Evolutionary conservation across 805 yeast genomes (phyloP).

Genomic region (Hanseniaspora meyeri): DNA sequence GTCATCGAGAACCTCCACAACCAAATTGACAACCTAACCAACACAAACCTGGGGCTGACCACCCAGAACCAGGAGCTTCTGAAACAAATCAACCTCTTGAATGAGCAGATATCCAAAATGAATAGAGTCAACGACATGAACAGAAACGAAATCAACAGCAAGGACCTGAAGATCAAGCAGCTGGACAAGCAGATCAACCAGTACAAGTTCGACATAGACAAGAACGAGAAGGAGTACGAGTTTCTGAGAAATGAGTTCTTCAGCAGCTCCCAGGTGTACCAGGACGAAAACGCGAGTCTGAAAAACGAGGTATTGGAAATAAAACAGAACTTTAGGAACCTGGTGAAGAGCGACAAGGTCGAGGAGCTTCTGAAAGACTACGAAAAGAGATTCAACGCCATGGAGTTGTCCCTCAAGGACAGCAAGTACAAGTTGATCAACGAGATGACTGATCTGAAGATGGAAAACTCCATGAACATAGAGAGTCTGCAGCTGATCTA

Average conservation of each 20-base stretch:
- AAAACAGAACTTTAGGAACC: neutral
- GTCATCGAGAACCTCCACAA: slow-evolving; percentile 35
- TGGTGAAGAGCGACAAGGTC: neutral
- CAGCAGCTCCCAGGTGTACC: neutral
- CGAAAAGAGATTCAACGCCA: neutral
- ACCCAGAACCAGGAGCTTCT: slow-evolving; percentile 38
- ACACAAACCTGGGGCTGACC: slow-evolving; percentile 28
- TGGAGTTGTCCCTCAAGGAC: slow-evolving; percentile 5
- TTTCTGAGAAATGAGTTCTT: slow-evolving; percentile 9
- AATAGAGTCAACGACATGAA: slow-evolving; percentile 6
- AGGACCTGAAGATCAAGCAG: slow-evolving; percentile 10
- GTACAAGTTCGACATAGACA: slow-evolving; percentile 1
- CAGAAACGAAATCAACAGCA: slow-evolving; percentile 7
- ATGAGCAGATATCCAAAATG: slow-evolving; percentile 1
- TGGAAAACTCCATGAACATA: slow-evolving; percentile 5
- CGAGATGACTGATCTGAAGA: slow-evolving; percentile 1
- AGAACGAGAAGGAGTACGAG: slow-evolving; percentile 8
- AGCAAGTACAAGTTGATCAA: slow-evolving; percentile 1
- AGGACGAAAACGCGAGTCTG: neutral
- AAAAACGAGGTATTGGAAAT: neutral
- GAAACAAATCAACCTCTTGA: slow-evolving; percentile 7
- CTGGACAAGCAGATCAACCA: neutral
- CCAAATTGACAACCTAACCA: slow-evolving; percentile 42
- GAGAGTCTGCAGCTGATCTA: neutral
- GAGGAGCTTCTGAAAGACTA: neutral